Conservation (phyloP, 345 rosid genomes). For the Rhizophora apiculata region DNA sequence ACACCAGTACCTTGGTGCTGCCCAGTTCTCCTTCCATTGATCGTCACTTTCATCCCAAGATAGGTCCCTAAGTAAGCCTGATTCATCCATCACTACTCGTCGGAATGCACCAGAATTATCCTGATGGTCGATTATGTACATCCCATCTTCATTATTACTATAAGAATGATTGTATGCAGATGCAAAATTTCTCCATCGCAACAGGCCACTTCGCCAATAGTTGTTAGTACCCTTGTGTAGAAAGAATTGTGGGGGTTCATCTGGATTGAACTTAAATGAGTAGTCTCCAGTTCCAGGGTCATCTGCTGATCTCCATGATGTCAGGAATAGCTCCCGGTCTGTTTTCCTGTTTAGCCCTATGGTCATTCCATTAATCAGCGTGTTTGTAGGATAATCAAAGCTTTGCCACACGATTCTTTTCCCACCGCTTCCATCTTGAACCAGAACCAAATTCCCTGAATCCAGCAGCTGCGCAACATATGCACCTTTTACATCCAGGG, state of each 20-base stretch:
- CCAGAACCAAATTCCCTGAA: constrained; percentile 18
- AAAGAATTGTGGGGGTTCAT: constrained; percentile 9
- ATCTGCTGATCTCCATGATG: constrained; percentile 26
- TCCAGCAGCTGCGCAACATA: constrained; percentile 15
- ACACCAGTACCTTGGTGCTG: not conserved
- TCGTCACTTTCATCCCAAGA: constrained; percentile 11
- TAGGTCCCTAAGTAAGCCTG: not conserved
- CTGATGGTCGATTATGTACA: not conserved
- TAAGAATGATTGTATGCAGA: not conserved
- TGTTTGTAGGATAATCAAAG: constrained; percentile 34
- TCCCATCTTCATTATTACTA: not conserved
- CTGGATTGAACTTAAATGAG: constrained; percentile 1
- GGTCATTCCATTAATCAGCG: constrained; percentile 17
- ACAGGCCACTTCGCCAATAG: constrained; percentile 8
- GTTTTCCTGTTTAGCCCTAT: constrained; percentile 16
- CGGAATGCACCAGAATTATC: not conserved
- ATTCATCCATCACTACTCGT: not conserved
- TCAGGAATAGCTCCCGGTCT: constrained; percentile 12
- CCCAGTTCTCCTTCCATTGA: constrained; percentile 6
- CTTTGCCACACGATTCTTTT: constrained; percentile 29
- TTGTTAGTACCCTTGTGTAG: not conserved
- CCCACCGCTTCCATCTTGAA: not conserved
- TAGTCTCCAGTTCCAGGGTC: constrained; percentile 22
- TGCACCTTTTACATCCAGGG: not conserved
- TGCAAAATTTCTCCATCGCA: constrained; percentile 8